Evolutionary conservation across 352 stramenopile species (phyloP).

Genomic region (Globisporangium perplexum): DNA sequence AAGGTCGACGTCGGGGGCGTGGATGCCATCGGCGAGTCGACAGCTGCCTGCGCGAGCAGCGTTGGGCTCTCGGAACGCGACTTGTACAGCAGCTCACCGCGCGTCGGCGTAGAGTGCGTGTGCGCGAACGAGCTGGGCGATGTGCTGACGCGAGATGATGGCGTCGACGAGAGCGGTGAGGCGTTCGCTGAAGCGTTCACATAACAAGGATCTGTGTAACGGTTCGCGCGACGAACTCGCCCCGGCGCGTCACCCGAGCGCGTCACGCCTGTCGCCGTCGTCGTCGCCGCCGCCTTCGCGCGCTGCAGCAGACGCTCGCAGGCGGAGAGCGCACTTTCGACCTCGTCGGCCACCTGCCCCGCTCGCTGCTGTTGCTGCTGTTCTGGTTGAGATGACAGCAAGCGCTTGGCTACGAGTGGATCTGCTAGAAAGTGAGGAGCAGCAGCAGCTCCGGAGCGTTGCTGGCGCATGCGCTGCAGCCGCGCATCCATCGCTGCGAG

Average conservation of each 20-base stretch:
- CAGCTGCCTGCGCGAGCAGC: not conserved
- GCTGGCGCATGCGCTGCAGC: slow-evolving; percentile 20
- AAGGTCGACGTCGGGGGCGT: slow-evolving; percentile 1
- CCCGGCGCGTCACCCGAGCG: not conserved
- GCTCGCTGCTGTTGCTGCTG: slow-evolving; percentile 24
- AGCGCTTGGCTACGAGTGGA: not conserved
- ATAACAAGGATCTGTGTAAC: slow-evolving; percentile 3
- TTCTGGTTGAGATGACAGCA: slow-evolving; percentile 5
- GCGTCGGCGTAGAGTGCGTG: not conserved
- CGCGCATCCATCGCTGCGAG: slow-evolving; percentile 32
- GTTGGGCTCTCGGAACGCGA: not conserved
- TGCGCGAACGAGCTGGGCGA: not conserved
- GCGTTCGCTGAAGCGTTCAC: not conserved
- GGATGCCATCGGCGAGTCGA: not conserved
- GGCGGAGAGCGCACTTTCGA: slow-evolving; percentile 43
- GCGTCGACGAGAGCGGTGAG: not conserved
- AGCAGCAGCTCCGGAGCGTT: not conserved
- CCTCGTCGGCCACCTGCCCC: slow-evolving; percentile 40
- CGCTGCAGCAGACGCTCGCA: slow-evolving; percentile 42
- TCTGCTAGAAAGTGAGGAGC: not conserved
- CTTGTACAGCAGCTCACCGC: not conserved
- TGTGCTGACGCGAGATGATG: not conserved
- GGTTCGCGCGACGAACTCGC: not conserved
- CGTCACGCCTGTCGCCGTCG: not conserved
- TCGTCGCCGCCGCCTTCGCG: slow-evolving; percentile 9